These are phyloP conservation scores for Clavispora asparagi DNA, from an alignment of 805 yeast species.

Conservation along the genomic window DNA sequence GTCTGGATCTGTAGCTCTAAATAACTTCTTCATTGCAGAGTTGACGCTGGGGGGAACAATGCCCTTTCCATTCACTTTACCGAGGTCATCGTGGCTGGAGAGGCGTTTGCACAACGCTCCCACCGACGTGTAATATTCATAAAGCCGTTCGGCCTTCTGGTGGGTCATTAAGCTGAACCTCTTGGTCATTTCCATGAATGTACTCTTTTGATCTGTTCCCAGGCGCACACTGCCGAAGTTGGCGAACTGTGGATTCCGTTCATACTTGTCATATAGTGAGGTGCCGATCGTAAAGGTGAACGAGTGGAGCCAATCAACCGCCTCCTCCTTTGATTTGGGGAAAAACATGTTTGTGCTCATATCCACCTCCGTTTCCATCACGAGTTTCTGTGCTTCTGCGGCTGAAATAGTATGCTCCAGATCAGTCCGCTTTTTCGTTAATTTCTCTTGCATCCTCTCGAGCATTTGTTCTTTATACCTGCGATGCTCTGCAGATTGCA, in stretches of 20 bases:
- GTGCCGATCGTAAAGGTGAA: constrained; percentile 48
- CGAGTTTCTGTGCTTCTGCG: constrained; percentile 34
- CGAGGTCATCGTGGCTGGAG: constrained; percentile 12
- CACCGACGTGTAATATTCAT: constrained; percentile 37
- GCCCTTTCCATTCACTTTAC: constrained; percentile 40
- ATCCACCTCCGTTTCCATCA: constrained; percentile 43
- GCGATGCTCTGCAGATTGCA: constrained; percentile 43
- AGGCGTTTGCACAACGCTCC: constrained; percentile 25
- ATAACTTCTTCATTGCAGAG: constrained; percentile 40
- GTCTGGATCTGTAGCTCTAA: constrained; percentile 47
- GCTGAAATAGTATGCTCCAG: constrained; percentile 10
- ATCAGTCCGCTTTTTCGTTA: neutral
- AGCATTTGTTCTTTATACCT: constrained; percentile 28
- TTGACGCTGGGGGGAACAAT: constrained; percentile 50
- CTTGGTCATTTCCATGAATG: constrained; percentile 45
- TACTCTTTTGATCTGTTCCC: constrained; percentile 43
- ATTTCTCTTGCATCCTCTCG: constrained; percentile 4
- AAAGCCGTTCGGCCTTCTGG: constrained; percentile 42
- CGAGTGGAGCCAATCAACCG: constrained; percentile 49
- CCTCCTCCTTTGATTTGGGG: constrained; percentile 42
- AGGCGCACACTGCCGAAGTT: constrained; percentile 53
- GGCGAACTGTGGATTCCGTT: constrained; percentile 50
- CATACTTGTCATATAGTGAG: constrained; percentile 49
- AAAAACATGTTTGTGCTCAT: constrained; percentile 48
- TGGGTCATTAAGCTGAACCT: constrained; percentile 58